Conservation (phyloP, 345 rosid species). For the Citrus maxima region DNA sequence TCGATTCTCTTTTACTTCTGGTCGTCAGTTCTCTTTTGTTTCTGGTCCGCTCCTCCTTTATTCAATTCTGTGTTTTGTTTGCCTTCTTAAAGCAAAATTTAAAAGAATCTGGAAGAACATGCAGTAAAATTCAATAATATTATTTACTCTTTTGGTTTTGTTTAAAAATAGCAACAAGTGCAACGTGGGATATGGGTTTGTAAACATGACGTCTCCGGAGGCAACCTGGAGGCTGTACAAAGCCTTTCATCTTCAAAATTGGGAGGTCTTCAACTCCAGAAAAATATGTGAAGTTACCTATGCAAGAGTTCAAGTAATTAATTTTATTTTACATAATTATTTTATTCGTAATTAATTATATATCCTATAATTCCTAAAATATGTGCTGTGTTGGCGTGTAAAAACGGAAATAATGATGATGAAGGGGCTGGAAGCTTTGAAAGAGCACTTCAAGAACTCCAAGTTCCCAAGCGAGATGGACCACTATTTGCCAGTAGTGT, state of each 20-base stretch:
- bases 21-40: background rate
- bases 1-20: background rate
- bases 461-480: constrained; percentile 70
- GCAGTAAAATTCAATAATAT: background rate
- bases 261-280: constrained; percentile 75
- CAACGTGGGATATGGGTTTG: constrained; percentile 97
- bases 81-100: background rate
- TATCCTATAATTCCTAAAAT: background rate
- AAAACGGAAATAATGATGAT: background rate
- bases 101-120: background rate
- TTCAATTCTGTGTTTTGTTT: background rate
- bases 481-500: constrained; percentile 71
- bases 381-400: background rate
- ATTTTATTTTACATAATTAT: background rate
- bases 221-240: constrained; percentile 77
- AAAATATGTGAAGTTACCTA: constrained; percentile 91
- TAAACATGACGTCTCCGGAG: constrained; percentile 87
- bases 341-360: background rate
- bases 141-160: no score
- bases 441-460: constrained; percentile 81
- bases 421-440: constrained; percentile 82
- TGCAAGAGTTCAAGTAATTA: constrained; percentile 72
- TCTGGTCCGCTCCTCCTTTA: no score
- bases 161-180: constrained; percentile 73
- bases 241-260: constrained; percentile 69